Base-by-base conservation (phyloP, 192 early-diverging fungal genomes). In the Mortierella hygrophila region DNA sequence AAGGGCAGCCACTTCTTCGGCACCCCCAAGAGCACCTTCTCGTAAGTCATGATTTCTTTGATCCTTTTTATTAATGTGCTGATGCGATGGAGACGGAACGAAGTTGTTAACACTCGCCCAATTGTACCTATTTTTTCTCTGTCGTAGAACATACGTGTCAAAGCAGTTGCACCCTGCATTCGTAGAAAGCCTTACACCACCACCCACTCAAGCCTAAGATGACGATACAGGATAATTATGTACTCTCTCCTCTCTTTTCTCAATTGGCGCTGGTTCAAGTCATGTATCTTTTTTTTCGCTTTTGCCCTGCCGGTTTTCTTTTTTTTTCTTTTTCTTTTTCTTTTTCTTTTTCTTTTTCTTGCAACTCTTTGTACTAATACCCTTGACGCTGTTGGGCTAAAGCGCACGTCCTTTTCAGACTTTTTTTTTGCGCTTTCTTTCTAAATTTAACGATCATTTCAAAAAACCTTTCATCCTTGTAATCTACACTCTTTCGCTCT, bases 1-100 rank as follows among this genome's bases (percentile, higher is more conserved):
- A 91, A 89, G 32, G 90, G 91, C 16, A 81, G 83, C 46, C 82
- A 88, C 21, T 93, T 93, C 65, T 72, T 90, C 32, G 91, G 91
- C 6, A 93, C 90, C 0, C 87, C 88, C 21, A 88, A 89, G 49
- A 90, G 89, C 23, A 90, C 89, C 0, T 91, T 91, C 37, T 89
- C 90, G 79, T 83, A 83, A 88, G 82, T 82, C 32, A 8, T 13
- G 26, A 6, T 26, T 76, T 35, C 49, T 42, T 13, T 42, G 13
- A 40, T 52, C 49, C 6, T 47, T 15, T 23, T 4, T 54, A 3
- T 49, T 49, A 6, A 8, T 40, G 7, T 47, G 18, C 68, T 78
- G 21, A 0, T n/a, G 4, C 20, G 21, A 11, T 16, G 10, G 6
- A 47, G 18, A n/a, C 11, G 6, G 38, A 40, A 40, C 38, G 38